Conservation (phyloP, 108 stramenopile species). For the Skeletonema menzelii region DNA sequence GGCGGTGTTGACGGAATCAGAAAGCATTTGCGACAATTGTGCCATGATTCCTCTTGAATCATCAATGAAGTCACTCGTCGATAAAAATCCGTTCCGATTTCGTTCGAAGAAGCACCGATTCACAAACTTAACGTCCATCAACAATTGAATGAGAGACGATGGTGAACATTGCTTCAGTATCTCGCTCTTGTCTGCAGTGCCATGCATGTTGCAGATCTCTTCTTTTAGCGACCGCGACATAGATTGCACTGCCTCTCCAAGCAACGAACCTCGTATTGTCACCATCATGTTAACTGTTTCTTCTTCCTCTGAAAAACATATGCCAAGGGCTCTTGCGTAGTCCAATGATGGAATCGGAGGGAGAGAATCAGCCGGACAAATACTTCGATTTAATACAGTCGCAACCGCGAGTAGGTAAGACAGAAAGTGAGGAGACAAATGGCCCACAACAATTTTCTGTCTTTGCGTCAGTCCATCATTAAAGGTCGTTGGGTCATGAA, state of each 20-base stretch:
- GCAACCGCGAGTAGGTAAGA: conserved; percentile 68
- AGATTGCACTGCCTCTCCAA: conserved; percentile 49
- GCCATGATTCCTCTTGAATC: conserved; percentile 33
- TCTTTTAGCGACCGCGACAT: conserved; percentile 29
- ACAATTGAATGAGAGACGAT: conserved; percentile 65
- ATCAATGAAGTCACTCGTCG: conserved; percentile 5
- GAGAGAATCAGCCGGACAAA: conserved; percentile 83
- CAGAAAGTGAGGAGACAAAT: conserved; percentile 72
- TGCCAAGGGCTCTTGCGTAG: conserved; percentile 69
- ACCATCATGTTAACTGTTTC: conserved; percentile 64
- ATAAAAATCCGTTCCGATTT: conserved; percentile 23
- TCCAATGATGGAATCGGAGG: conserved; percentile 71
- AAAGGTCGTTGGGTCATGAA: conserved; percentile 17
- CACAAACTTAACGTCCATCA: conserved; percentile 58
- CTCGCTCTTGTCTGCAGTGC: conserved; percentile 11
- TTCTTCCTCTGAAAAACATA: conserved; percentile 23
- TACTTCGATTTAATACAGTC: conserved; percentile 69
- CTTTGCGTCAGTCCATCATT: conserved; percentile 11
- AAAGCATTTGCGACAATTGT: conserved; percentile 21
- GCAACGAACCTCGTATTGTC: conserved; percentile 62
- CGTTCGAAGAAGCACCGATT: conserved; percentile 54
- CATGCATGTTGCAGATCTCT: conserved; percentile 10
- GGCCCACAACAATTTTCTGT: conserved; percentile 40
- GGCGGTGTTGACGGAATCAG: conserved; percentile 18
- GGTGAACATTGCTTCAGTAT: conserved; percentile 43